Conservation (phyloP, 1,284 basidiomycete genomes). For the Volvariella surrecta region DNA sequence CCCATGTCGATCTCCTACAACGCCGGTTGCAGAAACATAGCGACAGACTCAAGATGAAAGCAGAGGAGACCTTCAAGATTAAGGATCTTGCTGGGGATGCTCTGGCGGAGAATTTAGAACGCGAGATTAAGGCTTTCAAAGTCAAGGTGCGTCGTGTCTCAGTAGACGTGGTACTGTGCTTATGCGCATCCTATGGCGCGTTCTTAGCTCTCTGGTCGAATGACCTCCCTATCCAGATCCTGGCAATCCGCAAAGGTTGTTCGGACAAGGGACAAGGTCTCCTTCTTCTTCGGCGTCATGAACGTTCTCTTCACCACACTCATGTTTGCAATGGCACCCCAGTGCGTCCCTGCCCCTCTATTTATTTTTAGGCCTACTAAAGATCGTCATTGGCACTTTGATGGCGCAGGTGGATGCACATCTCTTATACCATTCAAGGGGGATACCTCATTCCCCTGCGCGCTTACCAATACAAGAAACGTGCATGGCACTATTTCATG, state of each 20-base stretch:
- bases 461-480: constrained; percentile 79
- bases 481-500: constrained; percentile 88
- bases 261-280: constrained; percentile 83
- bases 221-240: constrained; percentile 61
- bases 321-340: constrained; percentile 74
- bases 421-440: constrained; percentile 69
- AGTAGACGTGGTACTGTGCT: background rate
- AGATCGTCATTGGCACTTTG: no score
- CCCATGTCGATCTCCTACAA: constrained; percentile 83
- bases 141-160: constrained; percentile 32
- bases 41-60: constrained; percentile 71
- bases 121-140: constrained; percentile 77
- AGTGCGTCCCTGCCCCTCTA: constrained; percentile 66
- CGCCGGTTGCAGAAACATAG: constrained; percentile 82
- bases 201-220: constrained; percentile 61
- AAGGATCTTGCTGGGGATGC: constrained; percentile 59
- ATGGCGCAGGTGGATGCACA: constrained; percentile 58
- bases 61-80: constrained; percentile 63
- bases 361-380: no score
- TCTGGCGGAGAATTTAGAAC: constrained; percentile 70
- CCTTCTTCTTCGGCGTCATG: constrained; percentile 90
- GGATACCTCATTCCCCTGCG: constrained; percentile 76
- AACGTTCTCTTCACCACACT: constrained; percentile 77
- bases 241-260: constrained; percentile 92
- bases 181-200: constrained; percentile 5